Evolutionary conservation across 73 alveolate species (phyloP).

Genomic region (Paramecium sonneborni): DNA sequence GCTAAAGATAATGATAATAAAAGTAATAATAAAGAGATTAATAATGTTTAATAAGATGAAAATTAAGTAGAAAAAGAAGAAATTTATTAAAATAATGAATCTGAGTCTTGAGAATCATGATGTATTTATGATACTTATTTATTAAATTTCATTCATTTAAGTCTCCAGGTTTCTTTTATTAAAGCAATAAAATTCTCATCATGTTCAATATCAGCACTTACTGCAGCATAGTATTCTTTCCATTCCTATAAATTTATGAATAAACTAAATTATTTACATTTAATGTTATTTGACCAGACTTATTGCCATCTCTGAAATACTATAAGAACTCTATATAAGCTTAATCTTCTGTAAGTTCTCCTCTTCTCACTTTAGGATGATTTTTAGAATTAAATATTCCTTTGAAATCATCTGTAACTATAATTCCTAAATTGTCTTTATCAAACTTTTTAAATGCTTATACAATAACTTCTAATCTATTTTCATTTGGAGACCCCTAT

Average conservation of each 20-base stretch:
- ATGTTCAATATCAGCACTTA: conserved; percentile 73
- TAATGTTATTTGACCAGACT: conserved; percentile 67
- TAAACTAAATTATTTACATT: conserved; percentile 15
- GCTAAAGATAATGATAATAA: not conserved
- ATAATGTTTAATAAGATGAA: not conserved
- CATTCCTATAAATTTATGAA: conserved; percentile 54
- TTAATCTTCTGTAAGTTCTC: conserved; percentile 76
- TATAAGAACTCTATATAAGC: conserved; percentile 74
- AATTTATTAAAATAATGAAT: conserved; percentile 13
- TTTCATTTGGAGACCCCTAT: conserved; percentile 72
- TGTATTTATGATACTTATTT: conserved; percentile 20
- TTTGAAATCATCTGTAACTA: conserved; percentile 72
- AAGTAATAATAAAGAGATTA: not conserved
- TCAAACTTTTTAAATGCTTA: conserved; percentile 74
- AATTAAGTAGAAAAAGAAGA: not conserved
- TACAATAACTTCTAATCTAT: conserved; percentile 69
- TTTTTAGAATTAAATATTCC: conserved; percentile 75
- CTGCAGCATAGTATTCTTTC: conserved; percentile 79
- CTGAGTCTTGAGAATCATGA: conserved; percentile 22
- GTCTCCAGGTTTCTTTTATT: conserved; percentile 74
- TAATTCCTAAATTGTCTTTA: conserved; percentile 69
- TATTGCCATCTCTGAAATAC: conserved; percentile 71
- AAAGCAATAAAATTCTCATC: conserved; percentile 73
- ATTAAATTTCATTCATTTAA: conserved; percentile 39
- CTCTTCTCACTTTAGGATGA: conserved; percentile 78